Evolutionary conservation across 1,284 basidiomycete species (phyloP).

Genomic region (Ustilago vetiveriae): DNA sequence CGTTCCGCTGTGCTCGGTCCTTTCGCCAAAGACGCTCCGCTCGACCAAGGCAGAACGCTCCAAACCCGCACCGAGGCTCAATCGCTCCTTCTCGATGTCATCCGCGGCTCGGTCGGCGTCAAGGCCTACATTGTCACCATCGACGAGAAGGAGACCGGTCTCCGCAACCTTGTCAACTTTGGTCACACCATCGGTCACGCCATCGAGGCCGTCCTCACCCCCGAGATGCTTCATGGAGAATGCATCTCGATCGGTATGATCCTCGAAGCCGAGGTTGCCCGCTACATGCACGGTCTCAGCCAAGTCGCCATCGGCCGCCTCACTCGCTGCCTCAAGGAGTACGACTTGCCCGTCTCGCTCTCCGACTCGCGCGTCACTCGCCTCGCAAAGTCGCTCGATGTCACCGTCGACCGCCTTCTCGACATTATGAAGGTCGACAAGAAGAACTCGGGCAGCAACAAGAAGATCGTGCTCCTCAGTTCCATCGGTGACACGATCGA

Average conservation of each 20-base stretch:
- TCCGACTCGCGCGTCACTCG: constrained; percentile 64
- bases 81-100: constrained; percentile 65
- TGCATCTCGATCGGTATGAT: constrained; percentile 67
- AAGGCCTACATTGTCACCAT: constrained; percentile 67
- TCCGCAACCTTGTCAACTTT: constrained; percentile 67
- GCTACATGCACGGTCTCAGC: constrained; percentile 59
- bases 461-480: constrained; percentile 91
- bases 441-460: constrained; percentile 88
- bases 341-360: constrained; percentile 63
- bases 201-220: constrained; percentile 66
- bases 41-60: constrained; percentile 57
- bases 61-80: constrained; percentile 60
- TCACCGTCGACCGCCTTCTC: constrained; percentile 83
- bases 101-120: constrained; percentile 66
- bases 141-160: constrained; percentile 66
- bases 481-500: constrained; percentile 92
- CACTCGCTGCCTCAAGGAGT: constrained; percentile 59
- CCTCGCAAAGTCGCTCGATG: constrained; percentile 76
- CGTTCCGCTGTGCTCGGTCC: constrained; percentile 62
- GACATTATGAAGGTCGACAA: constrained; percentile 95
- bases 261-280: constrained; percentile 65
- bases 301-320: constrained; percentile 64
- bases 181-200: constrained; percentile 66
- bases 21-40: constrained; percentile 38
- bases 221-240: constrained; percentile 66